Conservation (phyloP, 2,329 filamentous ascomycete species). For the Stromatinia cepivora region DNA sequence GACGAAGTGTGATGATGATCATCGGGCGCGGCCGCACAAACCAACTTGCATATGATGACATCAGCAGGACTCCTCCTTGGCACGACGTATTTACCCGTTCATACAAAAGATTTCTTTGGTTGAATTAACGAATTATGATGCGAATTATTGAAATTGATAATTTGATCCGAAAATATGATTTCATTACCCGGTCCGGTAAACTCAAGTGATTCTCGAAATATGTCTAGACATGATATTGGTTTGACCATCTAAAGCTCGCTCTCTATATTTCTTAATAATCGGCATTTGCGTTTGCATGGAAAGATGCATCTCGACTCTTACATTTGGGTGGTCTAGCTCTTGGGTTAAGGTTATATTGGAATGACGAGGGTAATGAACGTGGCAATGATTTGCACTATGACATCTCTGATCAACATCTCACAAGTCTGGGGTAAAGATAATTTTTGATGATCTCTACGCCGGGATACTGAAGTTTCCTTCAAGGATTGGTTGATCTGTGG, state of each 20-base stretch:
- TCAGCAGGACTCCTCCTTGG: background rate
- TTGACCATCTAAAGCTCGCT: background rate
- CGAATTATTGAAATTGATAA: background rate
- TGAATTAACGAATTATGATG: background rate
- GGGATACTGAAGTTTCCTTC: background rate
- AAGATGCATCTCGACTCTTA: conserved; percentile 1
- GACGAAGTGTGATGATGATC: conserved; percentile 7
- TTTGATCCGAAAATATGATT: background rate
- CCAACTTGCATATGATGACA: conserved; percentile 2
- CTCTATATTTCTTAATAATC: background rate
- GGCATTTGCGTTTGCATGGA: background rate
- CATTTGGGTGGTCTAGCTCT: background rate
- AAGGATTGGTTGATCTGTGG: background rate
- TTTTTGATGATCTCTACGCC: background rate
- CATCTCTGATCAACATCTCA: conserved; percentile 10
- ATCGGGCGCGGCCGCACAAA: background rate
- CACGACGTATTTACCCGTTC: background rate
- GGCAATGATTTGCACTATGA: background rate
- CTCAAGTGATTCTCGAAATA: background rate
- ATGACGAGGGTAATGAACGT: background rate
- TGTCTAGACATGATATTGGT: background rate
- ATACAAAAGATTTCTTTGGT: background rate
- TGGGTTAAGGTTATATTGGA: background rate
- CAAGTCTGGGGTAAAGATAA: conserved; percentile 4
- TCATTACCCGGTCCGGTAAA: background rate